A percentile compares a stretch with the other conserved stretches of the same genome.
phyloP scores from a whole-genome alignment of 768 basidiomycete genomes.

The Pisolithus microcarpus region DNA sequence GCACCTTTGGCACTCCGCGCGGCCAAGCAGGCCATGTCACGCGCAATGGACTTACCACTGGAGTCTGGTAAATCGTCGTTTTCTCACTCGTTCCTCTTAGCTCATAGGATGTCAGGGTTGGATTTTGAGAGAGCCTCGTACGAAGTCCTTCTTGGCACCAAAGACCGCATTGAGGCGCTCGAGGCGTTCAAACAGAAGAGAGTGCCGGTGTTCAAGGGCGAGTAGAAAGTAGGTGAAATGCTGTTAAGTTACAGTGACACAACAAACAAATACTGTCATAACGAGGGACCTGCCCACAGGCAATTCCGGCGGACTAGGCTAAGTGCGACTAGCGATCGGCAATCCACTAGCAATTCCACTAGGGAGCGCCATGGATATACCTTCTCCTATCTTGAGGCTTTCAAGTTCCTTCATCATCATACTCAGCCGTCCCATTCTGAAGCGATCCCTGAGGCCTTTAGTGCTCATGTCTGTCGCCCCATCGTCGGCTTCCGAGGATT shows the following conservation, averaged over 20 bases:
- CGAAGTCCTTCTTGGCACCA: conserved; percentile 63
- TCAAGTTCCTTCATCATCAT: conserved; percentile 87
- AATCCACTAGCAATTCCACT: conserved; percentile 52
- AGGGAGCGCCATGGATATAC: conserved; percentile 52
- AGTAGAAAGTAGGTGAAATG: conserved; percentile 34
- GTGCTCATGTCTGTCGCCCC: conserved; percentile 33
- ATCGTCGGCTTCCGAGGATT: conserved; percentile 39
- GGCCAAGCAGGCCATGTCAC: conserved; percentile 79
- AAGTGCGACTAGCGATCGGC: conserved; percentile 39
- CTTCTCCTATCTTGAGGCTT: conserved; percentile 51
- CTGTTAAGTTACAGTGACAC: background rate
- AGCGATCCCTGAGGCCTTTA: conserved; percentile 47
- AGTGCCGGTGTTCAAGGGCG: conserved; percentile 70
- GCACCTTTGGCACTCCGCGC: conserved; percentile 85
- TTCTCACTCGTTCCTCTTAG: background rate
- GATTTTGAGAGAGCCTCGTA: conserved; percentile 87
- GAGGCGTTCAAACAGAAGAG: conserved; percentile 84
- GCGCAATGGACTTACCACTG: conserved; percentile 69
- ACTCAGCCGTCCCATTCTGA: conserved; percentile 65
- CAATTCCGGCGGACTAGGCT: conserved; percentile 18
- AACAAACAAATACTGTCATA: background rate
- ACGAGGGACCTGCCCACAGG: too few relatives aligned
- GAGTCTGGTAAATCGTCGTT: conserved; percentile 51
- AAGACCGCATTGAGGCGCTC: conserved; percentile 79
- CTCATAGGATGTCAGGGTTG: conserved; percentile 47